Conservation (phyloP, 2,329 filamentous ascomycete genomes). For the Venturiaceae sp. region DNA sequence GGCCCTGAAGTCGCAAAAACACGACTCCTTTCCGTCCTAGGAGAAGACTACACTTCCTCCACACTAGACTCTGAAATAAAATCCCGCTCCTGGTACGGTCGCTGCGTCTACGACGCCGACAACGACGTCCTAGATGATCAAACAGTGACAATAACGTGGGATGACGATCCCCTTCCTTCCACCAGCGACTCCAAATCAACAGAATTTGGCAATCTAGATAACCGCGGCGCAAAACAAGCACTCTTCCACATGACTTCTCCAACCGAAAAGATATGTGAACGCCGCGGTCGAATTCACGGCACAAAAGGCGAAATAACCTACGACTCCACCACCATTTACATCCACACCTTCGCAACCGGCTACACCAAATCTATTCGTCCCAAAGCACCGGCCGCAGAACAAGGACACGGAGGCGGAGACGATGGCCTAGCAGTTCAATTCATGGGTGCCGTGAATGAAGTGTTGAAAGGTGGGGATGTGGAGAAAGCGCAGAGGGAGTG, state of each 20-base stretch:
- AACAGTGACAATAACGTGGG: constrained; percentile 79
- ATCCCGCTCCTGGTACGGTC: constrained; percentile 63
- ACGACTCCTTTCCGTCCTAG: constrained; percentile 37
- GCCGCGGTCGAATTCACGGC: constrained; percentile 79
- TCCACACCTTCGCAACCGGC: constrained; percentile 61
- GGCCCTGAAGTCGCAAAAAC: constrained; percentile 41
- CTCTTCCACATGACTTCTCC: constrained; percentile 92
- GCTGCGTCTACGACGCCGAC: constrained; percentile 90
- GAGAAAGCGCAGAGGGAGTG: constrained; percentile 62
- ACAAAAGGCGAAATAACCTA: constrained; percentile 78
- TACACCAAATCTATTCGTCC: constrained; percentile 49
- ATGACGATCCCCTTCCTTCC: constrained; percentile 49
- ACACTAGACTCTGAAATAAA: constrained; percentile 38
- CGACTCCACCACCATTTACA: constrained; percentile 65
- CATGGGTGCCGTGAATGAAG: constrained; percentile 68
- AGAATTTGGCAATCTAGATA: constrained; percentile 3
- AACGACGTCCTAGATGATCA: constrained; percentile 95
- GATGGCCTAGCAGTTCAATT: constrained; percentile 74
- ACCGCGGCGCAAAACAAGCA: constrained; percentile 64
- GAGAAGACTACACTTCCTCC: constrained; percentile 50
- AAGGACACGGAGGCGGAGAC: constrained; percentile 76
- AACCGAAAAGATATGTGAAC: constrained; percentile 76
- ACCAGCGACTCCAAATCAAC: constrained; percentile 6
- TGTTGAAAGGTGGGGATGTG: constrained; percentile 58
- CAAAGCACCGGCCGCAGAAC: constrained; percentile 49